phyloP scores from a whole-genome alignment of 1,139 yeast genomes.

The Geotrichum siamense region DNA sequence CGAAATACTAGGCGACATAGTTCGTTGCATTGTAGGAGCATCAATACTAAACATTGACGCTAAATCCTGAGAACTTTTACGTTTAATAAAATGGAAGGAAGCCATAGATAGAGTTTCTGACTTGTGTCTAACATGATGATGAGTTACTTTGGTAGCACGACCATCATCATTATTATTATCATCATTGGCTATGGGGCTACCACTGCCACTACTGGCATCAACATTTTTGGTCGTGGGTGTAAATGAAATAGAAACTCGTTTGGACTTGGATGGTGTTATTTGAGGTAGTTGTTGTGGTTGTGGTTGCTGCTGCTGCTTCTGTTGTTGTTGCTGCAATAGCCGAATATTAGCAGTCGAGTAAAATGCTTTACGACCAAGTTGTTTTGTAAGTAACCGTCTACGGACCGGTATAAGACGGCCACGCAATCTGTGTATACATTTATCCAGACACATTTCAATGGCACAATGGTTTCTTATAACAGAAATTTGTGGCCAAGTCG shows the following conservation, averaged over 20 bases:
- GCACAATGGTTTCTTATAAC: slow-evolving; percentile 83
- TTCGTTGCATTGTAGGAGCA: slow-evolving; percentile 13
- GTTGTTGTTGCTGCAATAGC: not conserved
- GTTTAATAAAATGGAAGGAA: slow-evolving; percentile 1
- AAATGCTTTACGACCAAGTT: slow-evolving; percentile 11
- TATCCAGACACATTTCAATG: slow-evolving; percentile 79
- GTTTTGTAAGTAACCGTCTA: slow-evolving; percentile 1
- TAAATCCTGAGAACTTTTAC: slow-evolving; percentile 16
- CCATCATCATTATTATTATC: no score
- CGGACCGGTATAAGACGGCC: slow-evolving; percentile 51
- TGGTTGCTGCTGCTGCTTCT: slow-evolving; percentile 3
- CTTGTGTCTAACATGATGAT: slow-evolving; percentile 14
- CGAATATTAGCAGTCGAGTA: slow-evolving; percentile 17
- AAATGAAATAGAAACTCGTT: slow-evolving; percentile 1
- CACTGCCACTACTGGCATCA: not conserved
- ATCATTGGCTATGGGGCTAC: not conserved
- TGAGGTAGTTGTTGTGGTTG: no score
- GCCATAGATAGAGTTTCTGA: slow-evolving; percentile 9
- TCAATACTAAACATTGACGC: slow-evolving; percentile 14
- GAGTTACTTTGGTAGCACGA: not conserved
- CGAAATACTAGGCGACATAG: slow-evolving; percentile 13
- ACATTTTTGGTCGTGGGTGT: no score
- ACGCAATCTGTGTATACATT: slow-evolving; percentile 59
- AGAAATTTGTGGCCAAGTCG: slow-evolving; percentile 89
- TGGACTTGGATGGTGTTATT: not conserved